Base-by-base conservation (phyloP, 805 yeast species). In the Helenozyma rhizophorensis region DNA sequence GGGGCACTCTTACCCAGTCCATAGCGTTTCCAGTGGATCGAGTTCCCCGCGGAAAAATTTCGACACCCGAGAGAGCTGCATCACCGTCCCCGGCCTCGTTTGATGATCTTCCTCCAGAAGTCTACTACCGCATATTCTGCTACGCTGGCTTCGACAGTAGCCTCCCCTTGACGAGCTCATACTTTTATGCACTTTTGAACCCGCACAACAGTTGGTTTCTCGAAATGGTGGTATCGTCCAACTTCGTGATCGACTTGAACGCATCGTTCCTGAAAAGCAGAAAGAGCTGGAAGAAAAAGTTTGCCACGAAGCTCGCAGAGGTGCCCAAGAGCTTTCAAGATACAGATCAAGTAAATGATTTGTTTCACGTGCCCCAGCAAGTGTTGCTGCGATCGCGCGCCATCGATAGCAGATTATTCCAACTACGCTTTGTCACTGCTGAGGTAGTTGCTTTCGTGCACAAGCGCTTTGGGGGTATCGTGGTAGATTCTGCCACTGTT, bases 91-190 rank as follows among this genome's bases (percentile, higher is more conserved):
- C 25, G 3, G 18, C 23, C 19, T 30, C 42, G 28, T 37, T 70
- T 9, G 59, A 58, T 23, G 45, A 50, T 10, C 49, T 74, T 9
- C 79, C 80, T 1, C 33, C 48, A 3, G 78, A 74, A 35, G 33
- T 75, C 2, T 37, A 72, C 2, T 59, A 53, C 16, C 47, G 47
- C 25, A 60, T 75, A 8, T 66, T 70, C 43, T 45, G 62, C 2
- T 39, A 42, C n/a, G 50, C 70, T 3, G 48, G 43, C 11, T 9
- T 16, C 4, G 23, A 33, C 12, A 62, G 61, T 33, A 37, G 36
- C 4, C 53, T 74, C 4, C 65, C 72, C 0, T 47, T 64, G 10
- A 51, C 58, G 1, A 63, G 61, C 36, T 54, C 45, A 27, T 30
- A 34, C 12, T 39, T 72, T 9, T 40, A 56, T 25, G 47, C 53